Evolutionary conservation across 2,329 filamentous ascomycete genomes (phyloP).

Genomic region (Tolypocladium inflatum): DNA sequence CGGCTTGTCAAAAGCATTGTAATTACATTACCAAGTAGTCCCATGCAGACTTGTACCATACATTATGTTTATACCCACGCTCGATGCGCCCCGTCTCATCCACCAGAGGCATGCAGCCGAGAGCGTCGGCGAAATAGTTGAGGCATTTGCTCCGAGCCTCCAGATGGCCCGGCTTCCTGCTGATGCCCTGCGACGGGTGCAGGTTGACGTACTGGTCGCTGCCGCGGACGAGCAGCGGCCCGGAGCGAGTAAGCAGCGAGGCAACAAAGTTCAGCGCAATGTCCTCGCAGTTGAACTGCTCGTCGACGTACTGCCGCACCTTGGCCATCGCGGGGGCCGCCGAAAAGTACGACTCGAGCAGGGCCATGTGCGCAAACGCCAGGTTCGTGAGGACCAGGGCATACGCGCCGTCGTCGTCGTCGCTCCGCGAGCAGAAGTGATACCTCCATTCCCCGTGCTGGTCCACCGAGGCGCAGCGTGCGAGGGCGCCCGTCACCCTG

Average conservation of each 20-base stretch:
- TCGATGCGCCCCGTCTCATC: slow-evolving; percentile 21
- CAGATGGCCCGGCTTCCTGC: slow-evolving; percentile 20
- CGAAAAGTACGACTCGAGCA: slow-evolving; percentile 28
- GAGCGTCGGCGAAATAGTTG: slow-evolving; percentile 22
- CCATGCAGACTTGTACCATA: not conserved
- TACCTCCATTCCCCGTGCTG: slow-evolving; percentile 19
- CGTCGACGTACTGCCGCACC: slow-evolving; percentile 26
- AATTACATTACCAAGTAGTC: not conserved
- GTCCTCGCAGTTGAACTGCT: slow-evolving; percentile 30
- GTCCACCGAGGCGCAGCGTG: slow-evolving; percentile 21
- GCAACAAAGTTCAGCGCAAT: slow-evolving; percentile 28
- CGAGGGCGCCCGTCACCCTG: slow-evolving; percentile 23
- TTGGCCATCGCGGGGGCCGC: slow-evolving; percentile 18
- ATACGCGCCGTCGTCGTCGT: slow-evolving; percentile 17
- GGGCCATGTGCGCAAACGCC: slow-evolving; percentile 25
- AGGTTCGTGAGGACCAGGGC: slow-evolving; percentile 27
- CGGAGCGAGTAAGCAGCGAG: slow-evolving; percentile 21
- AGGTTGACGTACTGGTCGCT: slow-evolving; percentile 21
- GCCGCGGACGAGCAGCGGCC: slow-evolving; percentile 24
- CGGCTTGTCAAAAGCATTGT: not conserved
- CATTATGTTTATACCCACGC: slow-evolving; percentile 10
- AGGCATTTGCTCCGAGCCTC: slow-evolving; percentile 24
- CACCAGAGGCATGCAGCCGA: slow-evolving; percentile 24
- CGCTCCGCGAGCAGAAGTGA: slow-evolving; percentile 17
- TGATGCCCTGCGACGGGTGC: slow-evolving; percentile 21